A percentile compares a stretch with the other conserved stretches of the same genome.
Evolutionary conservation across 2,329 filamentous ascomycete species (phyloP).

Genomic region (Penicillium concentricum): DNA sequence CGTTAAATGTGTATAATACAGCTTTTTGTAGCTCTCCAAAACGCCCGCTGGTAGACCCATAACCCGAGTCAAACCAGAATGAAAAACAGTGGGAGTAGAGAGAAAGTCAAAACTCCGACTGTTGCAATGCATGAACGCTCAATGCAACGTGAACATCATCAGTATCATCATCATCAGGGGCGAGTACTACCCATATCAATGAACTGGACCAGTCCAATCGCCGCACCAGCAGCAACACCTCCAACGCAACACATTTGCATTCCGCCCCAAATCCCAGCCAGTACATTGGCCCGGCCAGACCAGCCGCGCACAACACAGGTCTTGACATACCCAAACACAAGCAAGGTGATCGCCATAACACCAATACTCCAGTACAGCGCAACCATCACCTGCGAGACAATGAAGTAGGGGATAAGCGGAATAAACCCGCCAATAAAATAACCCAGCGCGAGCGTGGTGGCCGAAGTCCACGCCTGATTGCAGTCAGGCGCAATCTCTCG

Average conservation of each 20-base stretch:
- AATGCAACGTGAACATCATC: background rate
- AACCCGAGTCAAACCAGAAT: background rate
- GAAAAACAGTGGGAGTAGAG: background rate
- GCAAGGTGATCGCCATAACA: constrained; percentile 43
- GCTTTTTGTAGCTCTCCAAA: background rate
- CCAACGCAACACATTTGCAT: constrained; percentile 65
- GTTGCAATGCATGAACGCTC: constrained; percentile 3
- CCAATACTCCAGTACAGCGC: constrained; percentile 52
- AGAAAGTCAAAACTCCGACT: background rate
- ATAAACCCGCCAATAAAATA: constrained; percentile 71
- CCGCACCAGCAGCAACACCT: constrained; percentile 63
- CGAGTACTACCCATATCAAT: constrained; percentile 44
- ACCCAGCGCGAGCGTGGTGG: constrained; percentile 64
- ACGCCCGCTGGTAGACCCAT: constrained; percentile 3
- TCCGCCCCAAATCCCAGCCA: constrained; percentile 58
- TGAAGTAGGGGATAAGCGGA: constrained; percentile 70
- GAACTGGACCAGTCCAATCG: constrained; percentile 61
- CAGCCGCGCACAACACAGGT: constrained; percentile 49
- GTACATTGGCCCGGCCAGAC: constrained; percentile 46
- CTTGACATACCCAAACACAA: constrained; percentile 46
- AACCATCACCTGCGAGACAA: constrained; percentile 47
- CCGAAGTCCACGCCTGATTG: constrained; percentile 53
- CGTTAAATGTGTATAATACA: background rate
- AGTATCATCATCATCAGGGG: background rate
- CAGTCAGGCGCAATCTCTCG: constrained; percentile 46